These are phyloP conservation scores for Cercospora nicotianae DNA, from an alignment of 2,329 filamentous ascomycete genomes.

Conservation along the genomic window DNA sequence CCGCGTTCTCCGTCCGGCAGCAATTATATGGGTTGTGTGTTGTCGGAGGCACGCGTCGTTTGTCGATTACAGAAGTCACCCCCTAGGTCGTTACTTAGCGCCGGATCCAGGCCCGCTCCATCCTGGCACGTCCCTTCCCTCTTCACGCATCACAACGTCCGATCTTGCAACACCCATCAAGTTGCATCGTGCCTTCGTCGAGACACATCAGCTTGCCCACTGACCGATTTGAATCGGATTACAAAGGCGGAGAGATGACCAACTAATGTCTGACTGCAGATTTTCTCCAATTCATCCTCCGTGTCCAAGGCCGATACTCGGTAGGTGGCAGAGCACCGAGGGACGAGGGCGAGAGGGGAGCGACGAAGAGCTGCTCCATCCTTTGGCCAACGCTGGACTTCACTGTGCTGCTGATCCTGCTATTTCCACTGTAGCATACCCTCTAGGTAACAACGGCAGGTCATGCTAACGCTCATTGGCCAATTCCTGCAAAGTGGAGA, in stretches of 20 bases:
- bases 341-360: neutral
- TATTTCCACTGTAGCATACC: neutral
- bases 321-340: neutral
- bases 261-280: neutral
- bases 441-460: neutral
- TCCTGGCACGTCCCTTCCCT: neutral
- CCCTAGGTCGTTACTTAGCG: neutral
- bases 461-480: neutral
- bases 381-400: neutral
- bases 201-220: neutral
- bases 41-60: neutral
- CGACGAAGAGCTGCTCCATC: neutral
- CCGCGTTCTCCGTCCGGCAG: neutral
- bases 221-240: neutral
- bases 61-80: neutral
- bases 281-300: neutral
- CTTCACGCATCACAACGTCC: neutral
- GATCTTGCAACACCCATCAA: neutral
- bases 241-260: neutral
- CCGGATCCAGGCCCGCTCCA: neutral
- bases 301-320: neutral
- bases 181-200: neutral
- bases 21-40: neutral
- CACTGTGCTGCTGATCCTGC: neutral
- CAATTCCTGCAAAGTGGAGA: neutral